Conservation (phyloP, 352 stramenopile genomes). For the Thalassiosira ordinaria region DNA sequence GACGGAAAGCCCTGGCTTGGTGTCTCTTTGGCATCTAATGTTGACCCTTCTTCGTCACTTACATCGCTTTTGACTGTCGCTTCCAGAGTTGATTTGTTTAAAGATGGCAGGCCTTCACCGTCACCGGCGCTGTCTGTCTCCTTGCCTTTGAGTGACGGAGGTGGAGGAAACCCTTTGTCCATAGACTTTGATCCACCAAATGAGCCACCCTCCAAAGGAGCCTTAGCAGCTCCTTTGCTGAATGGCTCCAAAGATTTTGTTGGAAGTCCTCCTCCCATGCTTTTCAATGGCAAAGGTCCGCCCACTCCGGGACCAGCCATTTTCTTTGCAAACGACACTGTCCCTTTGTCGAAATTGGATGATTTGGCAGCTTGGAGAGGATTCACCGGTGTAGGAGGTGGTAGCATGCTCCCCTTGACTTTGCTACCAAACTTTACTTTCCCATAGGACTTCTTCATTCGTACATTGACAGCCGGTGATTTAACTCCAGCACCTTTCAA, state of each 20-base stretch:
- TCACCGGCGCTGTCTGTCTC: no score
- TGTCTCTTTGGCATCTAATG: background rate
- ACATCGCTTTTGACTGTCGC: no score
- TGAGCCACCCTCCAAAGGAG: background rate
- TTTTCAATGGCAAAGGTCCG: background rate
- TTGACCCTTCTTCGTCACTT: no score
- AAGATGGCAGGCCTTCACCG: no score
- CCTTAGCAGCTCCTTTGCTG: background rate
- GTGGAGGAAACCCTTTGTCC: no score
- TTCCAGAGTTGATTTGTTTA: no score
- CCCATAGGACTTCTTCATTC: no score
- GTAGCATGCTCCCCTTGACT: background rate
- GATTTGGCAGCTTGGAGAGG: no score
- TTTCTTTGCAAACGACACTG: background rate
- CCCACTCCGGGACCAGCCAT: background rate
- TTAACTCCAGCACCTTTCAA: background rate
- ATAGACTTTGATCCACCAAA: background rate
- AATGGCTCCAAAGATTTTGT: background rate
- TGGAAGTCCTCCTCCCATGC: background rate
- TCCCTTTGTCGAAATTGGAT: no score
- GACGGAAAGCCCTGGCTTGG: background rate
- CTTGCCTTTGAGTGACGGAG: no score
- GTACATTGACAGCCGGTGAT: no score
- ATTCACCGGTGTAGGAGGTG: no score
- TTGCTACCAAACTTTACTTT: background rate